Evolutionary conservation across 139 green algal species (phyloP).

Genomic region (Marvania coccoides): DNA sequence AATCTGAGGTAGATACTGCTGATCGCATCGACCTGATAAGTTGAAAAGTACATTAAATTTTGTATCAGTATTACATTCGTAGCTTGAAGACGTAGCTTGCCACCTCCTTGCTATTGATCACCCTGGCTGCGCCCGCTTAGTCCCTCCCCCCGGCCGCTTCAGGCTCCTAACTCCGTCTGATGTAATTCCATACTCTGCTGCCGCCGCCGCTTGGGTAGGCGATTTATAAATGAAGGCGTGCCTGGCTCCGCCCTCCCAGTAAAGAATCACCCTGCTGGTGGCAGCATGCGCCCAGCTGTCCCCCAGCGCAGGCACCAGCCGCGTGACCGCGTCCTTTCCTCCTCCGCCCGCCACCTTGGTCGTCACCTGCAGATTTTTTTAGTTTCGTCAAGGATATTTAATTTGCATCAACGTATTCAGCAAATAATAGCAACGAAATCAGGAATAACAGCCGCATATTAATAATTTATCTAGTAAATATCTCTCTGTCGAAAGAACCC

Average conservation of each 20-base stretch:
- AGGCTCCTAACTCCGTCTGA: constrained; percentile 47
- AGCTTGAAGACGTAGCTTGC: neutral
- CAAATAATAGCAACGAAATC: too few relatives aligned
- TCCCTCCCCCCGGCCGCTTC: neutral
- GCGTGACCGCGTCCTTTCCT: constrained; percentile 15
- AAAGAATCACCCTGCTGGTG: constrained; percentile 72
- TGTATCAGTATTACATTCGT: too few relatives aligned
- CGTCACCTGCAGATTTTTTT: too few relatives aligned
- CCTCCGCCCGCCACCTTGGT: constrained; percentile 41
- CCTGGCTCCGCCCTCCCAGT: constrained; percentile 51
- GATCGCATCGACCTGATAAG: too few relatives aligned
- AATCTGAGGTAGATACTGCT: too few relatives aligned
- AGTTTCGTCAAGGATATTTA: too few relatives aligned
- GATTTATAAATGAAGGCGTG: constrained; percentile 73
- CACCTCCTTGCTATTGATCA: neutral
- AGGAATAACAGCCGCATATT: too few relatives aligned
- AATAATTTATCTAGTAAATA: too few relatives aligned
- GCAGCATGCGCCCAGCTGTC: constrained; percentile 80
- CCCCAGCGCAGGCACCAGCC: constrained; percentile 59
- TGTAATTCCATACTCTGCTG: constrained; percentile 50
- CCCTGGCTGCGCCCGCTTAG: neutral
- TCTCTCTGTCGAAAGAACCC: too few relatives aligned
- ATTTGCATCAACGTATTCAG: too few relatives aligned
- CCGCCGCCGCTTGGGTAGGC: constrained; percentile 43
- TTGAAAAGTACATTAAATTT: too few relatives aligned